Evolutionary conservation across 2,329 filamentous ascomycete genomes (phyloP), one percentile per base, ranked within the genome.

Genomic region (Ceratocystis harringtonii): DNA sequence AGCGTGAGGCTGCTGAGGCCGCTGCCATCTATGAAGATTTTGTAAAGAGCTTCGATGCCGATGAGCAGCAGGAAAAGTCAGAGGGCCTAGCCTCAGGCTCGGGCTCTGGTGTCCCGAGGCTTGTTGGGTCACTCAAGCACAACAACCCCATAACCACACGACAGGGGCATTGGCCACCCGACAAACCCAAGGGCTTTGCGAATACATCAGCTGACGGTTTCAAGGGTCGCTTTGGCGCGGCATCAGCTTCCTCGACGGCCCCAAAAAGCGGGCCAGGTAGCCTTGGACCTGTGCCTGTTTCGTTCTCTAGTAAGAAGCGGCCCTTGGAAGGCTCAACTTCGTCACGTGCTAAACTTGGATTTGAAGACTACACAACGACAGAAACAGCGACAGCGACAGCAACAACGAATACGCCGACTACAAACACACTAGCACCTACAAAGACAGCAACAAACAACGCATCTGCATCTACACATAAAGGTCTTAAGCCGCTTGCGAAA

Each of bases 11-110:
- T 71, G 90, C 87, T 69, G 92, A 96, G 76, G 95, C 89, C 5
- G 89, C 88, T 25, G 90, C 90, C 28, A 90, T 91, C 0, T 89
- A 92, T 74, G 85, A 90, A 70, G 90, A 92, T 69, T 96, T 96
- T 70, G 84, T 94, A 66, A 92, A 92, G 75, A 90, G 82, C 65
- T 89, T 89, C 70, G 85, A 85, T 57, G 78, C 81, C 68, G 83
- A 86, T 45, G 81, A 82, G 74, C 78, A 67, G 73, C 76, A 28
- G 71, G 71, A 10, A 8, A 10, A 22, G 45, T 15, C 17, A 48
- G 45, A n/a, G 7, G 17, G 6, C 45, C 17, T 19, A n/a, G 45
- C 45, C n/a, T 48, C 45, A n/a, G 45, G 45, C 4, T 48, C 17
- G 17, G 45, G 45, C n/a, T 48, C 45, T 10, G 45, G 45, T 10